A percentile compares a stretch with the other conserved stretches of the same genome.
These are phyloP conservation scores for Olyra latifolia DNA, from an alignment of 176 grass and related monocot species.

Conservation along the genomic window DNA sequence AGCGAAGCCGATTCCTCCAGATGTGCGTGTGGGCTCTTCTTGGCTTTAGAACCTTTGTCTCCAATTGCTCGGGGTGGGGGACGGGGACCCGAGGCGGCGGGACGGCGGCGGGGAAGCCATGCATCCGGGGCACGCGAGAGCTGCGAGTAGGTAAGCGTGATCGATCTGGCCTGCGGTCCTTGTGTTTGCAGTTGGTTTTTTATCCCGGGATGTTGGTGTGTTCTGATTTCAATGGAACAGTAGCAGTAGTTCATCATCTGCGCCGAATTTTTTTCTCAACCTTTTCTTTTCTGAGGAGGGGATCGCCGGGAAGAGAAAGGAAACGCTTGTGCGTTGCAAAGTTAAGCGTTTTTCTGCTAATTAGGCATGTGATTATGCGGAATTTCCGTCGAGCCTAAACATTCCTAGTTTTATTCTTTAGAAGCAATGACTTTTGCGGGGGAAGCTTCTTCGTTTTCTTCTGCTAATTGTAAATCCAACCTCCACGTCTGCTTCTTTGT, in stretches of 20 bases:
- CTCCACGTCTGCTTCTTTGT: too few relatives aligned
- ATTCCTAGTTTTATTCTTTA: background rate
- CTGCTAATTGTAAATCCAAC: too few relatives aligned
- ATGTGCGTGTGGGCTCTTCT: background rate
- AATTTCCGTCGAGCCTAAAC: background rate
- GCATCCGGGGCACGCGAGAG: background rate
- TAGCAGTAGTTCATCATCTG: background rate
- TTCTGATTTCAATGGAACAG: constrained; percentile 26
- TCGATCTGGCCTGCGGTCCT: background rate
- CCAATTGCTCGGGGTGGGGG: background rate
- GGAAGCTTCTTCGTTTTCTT: background rate
- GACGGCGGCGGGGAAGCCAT: background rate
- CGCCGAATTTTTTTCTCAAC: background rate
- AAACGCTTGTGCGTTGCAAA: background rate
- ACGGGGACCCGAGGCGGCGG: background rate
- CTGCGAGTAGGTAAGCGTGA: background rate
- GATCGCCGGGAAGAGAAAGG: background rate
- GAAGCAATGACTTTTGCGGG: background rate
- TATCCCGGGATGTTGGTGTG: background rate
- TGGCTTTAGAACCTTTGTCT: background rate
- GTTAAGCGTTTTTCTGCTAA: background rate
- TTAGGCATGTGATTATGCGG: background rate
- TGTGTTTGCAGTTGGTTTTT: background rate
- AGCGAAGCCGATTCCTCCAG: background rate
- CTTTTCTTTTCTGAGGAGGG: background rate